Evolutionary conservation across 306 rosid species (phyloP).

Genomic region (Cucurbita moschata): DNA sequence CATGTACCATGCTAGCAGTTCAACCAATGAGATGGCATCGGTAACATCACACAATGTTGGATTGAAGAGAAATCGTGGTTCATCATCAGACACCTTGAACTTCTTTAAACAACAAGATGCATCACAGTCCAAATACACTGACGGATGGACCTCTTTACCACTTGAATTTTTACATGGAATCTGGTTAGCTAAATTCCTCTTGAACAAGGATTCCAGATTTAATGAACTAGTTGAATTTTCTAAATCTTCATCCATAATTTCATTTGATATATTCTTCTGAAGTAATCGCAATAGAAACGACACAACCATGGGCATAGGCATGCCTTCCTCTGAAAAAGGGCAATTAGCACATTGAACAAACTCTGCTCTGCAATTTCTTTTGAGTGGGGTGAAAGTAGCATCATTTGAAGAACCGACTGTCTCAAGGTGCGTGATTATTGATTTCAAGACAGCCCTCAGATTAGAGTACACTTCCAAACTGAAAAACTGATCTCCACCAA

Average conservation of each 20-base stretch:
- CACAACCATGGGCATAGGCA: constrained; percentile 34
- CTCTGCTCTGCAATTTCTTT: constrained; percentile 20
- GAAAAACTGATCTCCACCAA: constrained; percentile 51
- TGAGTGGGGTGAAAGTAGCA: constrained; percentile 25
- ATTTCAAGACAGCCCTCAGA: constrained; percentile 43
- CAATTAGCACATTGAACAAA: constrained; percentile 29
- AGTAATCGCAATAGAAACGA: constrained; percentile 44
- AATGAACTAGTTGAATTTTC: constrained; percentile 11
- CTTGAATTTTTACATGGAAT: background rate
- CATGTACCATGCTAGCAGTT: constrained; percentile 54
- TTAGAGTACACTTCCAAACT: constrained; percentile 18
- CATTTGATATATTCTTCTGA: constrained; percentile 12
- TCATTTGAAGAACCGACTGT: constrained; percentile 16
- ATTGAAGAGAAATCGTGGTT: constrained; percentile 10
- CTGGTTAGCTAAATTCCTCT: constrained; percentile 12
- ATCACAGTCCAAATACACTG: constrained; percentile 12
- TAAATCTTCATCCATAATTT: background rate
- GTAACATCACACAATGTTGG: constrained; percentile 22
- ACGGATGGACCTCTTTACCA: constrained; percentile 1
- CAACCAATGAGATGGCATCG: constrained; percentile 63
- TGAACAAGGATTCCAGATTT: constrained; percentile 13
- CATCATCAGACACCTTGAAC: constrained; percentile 16
- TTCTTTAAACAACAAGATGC: constrained; percentile 27
- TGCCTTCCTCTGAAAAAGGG: constrained; percentile 45
- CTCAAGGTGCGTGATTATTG: constrained; percentile 54